These are phyloP conservation scores for Aspergillus taichungensis DNA, from an alignment of 495 filamentous ascomycete genomes.

Conservation along the genomic window DNA sequence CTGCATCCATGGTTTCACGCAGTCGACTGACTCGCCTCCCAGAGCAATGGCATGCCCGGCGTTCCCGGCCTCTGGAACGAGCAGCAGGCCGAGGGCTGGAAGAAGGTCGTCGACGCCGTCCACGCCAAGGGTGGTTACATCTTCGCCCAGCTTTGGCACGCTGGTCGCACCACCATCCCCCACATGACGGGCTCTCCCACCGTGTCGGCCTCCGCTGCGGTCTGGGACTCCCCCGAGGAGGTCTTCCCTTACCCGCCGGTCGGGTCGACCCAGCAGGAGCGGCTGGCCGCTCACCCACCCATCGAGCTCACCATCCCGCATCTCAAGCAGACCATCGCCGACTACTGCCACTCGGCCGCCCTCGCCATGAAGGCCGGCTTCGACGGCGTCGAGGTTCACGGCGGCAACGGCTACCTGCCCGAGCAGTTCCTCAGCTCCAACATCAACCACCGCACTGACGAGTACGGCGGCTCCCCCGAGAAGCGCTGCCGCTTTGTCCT, in stretches of 20 bases:
- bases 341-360: slow-evolving; percentile 24
- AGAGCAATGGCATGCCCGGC: slow-evolving; percentile 38
- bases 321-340: slow-evolving; percentile 22
- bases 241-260: slow-evolving; percentile 28
- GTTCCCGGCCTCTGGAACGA: slow-evolving; percentile 42
- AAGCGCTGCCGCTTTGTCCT: slow-evolving; percentile 37
- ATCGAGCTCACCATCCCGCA: slow-evolving; percentile 36
- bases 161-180: slow-evolving; percentile 41
- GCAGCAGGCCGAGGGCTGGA: slow-evolving; percentile 42
- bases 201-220: slow-evolving; percentile 29
- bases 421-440: slow-evolving; percentile 40
- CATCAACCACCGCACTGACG: slow-evolving; percentile 40
- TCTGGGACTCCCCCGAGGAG: slow-evolving; percentile 33
- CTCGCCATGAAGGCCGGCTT: slow-evolving; percentile 23
- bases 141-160: slow-evolving; percentile 45
- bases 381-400: slow-evolving; percentile 44
- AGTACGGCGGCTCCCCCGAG: slow-evolving; percentile 39
- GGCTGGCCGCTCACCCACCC: slow-evolving; percentile 37
- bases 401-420: slow-evolving; percentile 42
- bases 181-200: slow-evolving; percentile 33
- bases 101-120: slow-evolving; percentile 42
- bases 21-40: neutral
- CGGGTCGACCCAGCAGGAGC: slow-evolving; percentile 26
- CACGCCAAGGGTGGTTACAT: slow-evolving; percentile 44
- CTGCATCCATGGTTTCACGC: neutral